These are phyloP conservation scores for Aspergillus alliaceus DNA, from an alignment of 2,329 filamentous ascomycete genomes.

Conservation along the genomic window DNA sequence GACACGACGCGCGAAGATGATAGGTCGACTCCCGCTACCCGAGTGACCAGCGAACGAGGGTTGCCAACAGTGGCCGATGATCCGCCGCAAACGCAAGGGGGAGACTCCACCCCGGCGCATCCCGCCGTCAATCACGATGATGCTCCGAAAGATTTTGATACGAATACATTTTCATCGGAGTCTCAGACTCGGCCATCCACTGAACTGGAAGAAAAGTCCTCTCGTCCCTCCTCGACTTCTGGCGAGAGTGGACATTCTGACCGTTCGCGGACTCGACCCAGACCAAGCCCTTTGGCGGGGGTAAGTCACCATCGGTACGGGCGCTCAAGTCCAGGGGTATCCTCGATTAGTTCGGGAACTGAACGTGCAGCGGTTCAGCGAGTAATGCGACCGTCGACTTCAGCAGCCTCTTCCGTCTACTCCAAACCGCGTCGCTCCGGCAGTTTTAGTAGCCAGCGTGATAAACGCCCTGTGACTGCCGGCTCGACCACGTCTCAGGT, in stretches of 20 bases:
- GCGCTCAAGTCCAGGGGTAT: conserved; percentile 18
- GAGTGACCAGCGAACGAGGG: conserved; percentile 21
- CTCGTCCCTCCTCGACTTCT: conserved; percentile 28
- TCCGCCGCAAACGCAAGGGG: conserved; percentile 28
- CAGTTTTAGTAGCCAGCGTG: conserved; percentile 39
- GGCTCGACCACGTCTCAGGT: conserved; percentile 42
- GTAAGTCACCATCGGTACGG: conserved; percentile 25
- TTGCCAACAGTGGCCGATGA: conserved; percentile 19
- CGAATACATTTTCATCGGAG: conserved; percentile 9
- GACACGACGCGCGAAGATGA: conserved; percentile 22
- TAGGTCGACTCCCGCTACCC: conserved; percentile 20
- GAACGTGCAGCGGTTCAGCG: conserved; percentile 46
- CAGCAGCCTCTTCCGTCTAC: conserved; percentile 24
- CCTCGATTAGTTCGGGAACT: conserved; percentile 24
- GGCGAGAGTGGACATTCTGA: conserved; percentile 30
- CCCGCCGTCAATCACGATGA: conserved; percentile 7
- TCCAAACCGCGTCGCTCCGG: conserved; percentile 38
- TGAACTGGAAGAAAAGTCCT: conserved; percentile 15
- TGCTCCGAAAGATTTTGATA: conserved; percentile 6
- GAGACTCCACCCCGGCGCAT: conserved; percentile 16
- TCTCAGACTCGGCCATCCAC: conserved; percentile 7
- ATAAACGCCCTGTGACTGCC: conserved; percentile 40
- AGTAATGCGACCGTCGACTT: conserved; percentile 33
- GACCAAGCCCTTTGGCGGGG: conserved; percentile 24
- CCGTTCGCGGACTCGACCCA: conserved; percentile 26